Base-by-base conservation (phyloP, 495 filamentous ascomycete species). In the Tuber melanosporum region DNA sequence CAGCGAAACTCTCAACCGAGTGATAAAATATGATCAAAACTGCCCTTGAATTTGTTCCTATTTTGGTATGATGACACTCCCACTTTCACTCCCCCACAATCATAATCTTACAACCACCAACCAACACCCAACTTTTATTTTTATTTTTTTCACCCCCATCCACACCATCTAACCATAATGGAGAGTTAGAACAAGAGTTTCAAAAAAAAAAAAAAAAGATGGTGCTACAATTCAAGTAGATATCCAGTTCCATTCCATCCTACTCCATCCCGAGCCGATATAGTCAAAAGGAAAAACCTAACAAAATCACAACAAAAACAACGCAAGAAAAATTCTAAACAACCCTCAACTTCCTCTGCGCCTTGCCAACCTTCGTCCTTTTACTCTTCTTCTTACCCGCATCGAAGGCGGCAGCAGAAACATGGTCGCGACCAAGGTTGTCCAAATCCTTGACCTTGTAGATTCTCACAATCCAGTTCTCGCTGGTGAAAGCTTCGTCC, bases 391-490 rank as follows among this genome's bases (percentile, higher is more conserved):
- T 98, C 82, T 92, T 90, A 7, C 96, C 96, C 77, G 91, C 91
- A 81, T 97, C 94, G 85, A 98, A 99, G 47, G 93, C 92, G 52
- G 90, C 88, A 3, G 93, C 96, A 73, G 89, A 89, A 44, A 87
- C 89, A 85, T 98, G 95, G 82, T 97, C 94, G 82, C 96, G 89
- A 43, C 94, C 95, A 72, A 99, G 86, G 83, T 98, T 98, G 85
- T 99, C 96, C 49, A 98, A 91, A 80, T 97, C 94, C 86, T 99
- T 99, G 83, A 99, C 96, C 87, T 99, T 99, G 88, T 97, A 99
- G 84, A 99, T 98, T 73, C 96, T 88, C 84, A 99, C 98, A 84
- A 99, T 99, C 96, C 96, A 99, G 88, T 99, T 99, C 88, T 99
- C 96, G 81, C 93, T 97, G 69, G 96, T 99, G 86, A 95, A 99